Percentiles rank a stretch among this genome's conserved stretches.
Conservation (phyloP, 495 filamentous ascomycete genomes). For the Neurospora terricola region DNA sequence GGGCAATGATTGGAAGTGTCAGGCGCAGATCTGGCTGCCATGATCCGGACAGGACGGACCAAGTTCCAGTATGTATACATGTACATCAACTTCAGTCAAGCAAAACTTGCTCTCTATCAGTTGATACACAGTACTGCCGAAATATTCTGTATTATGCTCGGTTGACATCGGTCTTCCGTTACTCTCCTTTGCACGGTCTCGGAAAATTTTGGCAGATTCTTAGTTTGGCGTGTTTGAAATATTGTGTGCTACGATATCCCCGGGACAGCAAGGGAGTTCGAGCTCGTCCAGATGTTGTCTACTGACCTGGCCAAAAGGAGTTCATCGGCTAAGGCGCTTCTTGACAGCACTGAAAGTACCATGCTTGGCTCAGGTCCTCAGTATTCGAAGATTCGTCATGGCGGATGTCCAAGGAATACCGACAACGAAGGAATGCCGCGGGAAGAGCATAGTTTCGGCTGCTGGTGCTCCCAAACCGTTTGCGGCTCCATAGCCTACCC, state of each 20-base stretch:
- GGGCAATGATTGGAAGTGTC: background rate
- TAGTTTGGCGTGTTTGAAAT: background rate
- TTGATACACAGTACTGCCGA: background rate
- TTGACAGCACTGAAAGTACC: background rate
- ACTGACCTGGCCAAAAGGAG: background rate
- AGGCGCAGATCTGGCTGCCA: conserved; percentile 7
- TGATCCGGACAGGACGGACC: conserved; percentile 6
- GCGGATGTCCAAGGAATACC: background rate
- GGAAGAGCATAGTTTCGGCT: background rate
- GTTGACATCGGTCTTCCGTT: background rate
- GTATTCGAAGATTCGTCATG: background rate
- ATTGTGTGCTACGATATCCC: background rate
- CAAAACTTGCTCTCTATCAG: background rate
- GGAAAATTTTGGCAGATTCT: background rate
- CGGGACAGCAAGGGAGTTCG: background rate
- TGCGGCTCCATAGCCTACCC: background rate
- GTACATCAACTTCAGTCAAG: background rate
- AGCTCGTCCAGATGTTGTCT: background rate
- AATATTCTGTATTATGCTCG: background rate
- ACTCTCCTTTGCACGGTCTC: background rate
- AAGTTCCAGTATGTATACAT: background rate
- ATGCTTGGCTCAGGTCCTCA: background rate
- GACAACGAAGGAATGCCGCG: background rate
- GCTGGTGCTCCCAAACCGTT: background rate
- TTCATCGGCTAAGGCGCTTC: background rate